Evolutionary conservation across 768 basidiomycete species (phyloP).

Genomic region (Pisolithus sp.): DNA sequence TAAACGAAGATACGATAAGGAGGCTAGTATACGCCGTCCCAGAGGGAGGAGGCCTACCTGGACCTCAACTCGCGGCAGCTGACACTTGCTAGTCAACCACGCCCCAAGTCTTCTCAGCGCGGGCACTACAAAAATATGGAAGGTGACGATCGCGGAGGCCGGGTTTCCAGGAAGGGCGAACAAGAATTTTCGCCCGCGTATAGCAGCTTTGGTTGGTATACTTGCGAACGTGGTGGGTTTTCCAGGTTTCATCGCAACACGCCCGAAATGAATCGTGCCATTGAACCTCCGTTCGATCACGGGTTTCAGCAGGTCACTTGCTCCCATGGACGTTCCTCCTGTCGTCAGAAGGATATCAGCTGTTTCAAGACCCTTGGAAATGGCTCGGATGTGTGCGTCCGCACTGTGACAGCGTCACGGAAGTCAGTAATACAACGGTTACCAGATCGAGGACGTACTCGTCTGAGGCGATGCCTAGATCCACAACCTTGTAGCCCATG

Average conservation of each 20-base stretch:
- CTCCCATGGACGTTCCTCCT: slow-evolving; percentile 89
- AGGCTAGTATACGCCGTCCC: too few species aligned
- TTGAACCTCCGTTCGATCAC: slow-evolving; percentile 74
- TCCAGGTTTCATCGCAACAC: slow-evolving; percentile 77
- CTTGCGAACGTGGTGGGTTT: slow-evolving; percentile 91
- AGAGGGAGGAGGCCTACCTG: slow-evolving; percentile 39
- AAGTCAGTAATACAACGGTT: not conserved
- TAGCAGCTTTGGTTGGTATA: slow-evolving; percentile 39
- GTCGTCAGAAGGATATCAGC: slow-evolving; percentile 81
- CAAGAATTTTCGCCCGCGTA: slow-evolving; percentile 46
- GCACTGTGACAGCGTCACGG: slow-evolving; percentile 33
- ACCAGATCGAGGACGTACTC: slow-evolving; percentile 36
- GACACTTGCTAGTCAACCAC: slow-evolving; percentile 45
- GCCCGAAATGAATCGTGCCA: slow-evolving; percentile 80
- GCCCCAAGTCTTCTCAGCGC: slow-evolving; percentile 70
- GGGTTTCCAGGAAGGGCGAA: slow-evolving; percentile 91
- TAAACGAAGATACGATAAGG: not conserved
- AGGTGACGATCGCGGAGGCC: slow-evolving; percentile 80
- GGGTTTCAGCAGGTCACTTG: slow-evolving; percentile 81
- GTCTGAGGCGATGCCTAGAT: slow-evolving; percentile 77
- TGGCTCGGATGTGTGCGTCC: slow-evolving; percentile 48
- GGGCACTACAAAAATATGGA: slow-evolving; percentile 79
- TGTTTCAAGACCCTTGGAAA: slow-evolving; percentile 48
- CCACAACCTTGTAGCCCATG: slow-evolving; percentile 70
- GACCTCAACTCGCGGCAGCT: slow-evolving; percentile 57